phyloP scores from a whole-genome alignment of 441 rosid species.

The Aleurites moluccanus region DNA sequence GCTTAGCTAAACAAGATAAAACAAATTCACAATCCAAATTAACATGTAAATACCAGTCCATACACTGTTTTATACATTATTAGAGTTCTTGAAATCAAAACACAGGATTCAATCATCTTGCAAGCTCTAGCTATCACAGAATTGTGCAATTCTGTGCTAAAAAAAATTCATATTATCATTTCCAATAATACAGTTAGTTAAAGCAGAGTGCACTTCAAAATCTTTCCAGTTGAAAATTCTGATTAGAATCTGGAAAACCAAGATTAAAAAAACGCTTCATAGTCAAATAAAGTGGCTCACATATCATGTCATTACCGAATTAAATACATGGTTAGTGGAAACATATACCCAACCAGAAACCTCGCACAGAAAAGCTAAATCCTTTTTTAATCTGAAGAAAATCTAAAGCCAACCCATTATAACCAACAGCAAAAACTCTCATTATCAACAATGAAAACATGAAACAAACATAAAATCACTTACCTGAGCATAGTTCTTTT shows the following conservation, averaged over 20 bases:
- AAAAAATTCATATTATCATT: too few relatives aligned
- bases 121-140: not conserved
- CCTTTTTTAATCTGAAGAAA: too few relatives aligned
- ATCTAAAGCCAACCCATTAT: too few relatives aligned
- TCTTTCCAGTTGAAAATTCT: not conserved
- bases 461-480: too few relatives aligned
- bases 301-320: too few relatives aligned
- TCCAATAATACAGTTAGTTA: not conserved
- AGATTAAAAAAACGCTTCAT: not conserved
- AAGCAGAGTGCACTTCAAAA: not conserved
- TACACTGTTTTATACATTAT: not conserved
- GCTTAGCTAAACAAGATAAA: not conserved
- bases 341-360: too few relatives aligned
- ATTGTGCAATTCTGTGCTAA: not conserved
- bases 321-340: too few relatives aligned
- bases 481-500: too few relatives aligned
- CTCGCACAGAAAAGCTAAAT: too few relatives aligned
- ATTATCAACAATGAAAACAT: too few relatives aligned
- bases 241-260: not conserved
- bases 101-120: not conserved
- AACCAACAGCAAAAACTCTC: too few relatives aligned
- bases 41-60: not conserved
- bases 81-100: not conserved
- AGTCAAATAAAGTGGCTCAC: not conserved
- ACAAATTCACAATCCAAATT: not conserved